phyloP scores from a whole-genome alignment of 164 flowering plant species.

The Chloranthus sessilifolius region DNA sequence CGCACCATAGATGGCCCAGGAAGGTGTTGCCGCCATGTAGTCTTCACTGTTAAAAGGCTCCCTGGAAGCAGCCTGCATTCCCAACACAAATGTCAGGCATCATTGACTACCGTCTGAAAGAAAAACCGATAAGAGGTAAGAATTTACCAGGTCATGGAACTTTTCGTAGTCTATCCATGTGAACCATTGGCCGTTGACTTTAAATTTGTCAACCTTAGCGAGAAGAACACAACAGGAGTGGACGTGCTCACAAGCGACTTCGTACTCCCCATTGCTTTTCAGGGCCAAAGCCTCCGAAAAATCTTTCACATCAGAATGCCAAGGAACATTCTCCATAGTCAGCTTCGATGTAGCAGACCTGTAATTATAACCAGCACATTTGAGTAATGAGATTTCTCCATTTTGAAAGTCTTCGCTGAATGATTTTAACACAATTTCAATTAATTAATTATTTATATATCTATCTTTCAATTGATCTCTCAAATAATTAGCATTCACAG shows the following conservation, averaged over 20 bases:
- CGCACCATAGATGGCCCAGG: conserved; percentile 97
- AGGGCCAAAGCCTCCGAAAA: conserved; percentile 85
- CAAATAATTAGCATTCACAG: too few relatives aligned
- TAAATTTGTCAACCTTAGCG: conserved; percentile 78
- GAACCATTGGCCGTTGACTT: conserved; percentile 78
- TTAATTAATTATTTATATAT: too few relatives aligned
- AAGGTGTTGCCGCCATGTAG: conserved; percentile 85
- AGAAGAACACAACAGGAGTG: conserved; percentile 99
- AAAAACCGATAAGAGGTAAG: not conserved
- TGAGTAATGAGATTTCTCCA: too few relatives aligned
- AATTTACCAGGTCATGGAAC: conserved; percentile 77
- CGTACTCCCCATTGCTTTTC: conserved; percentile 79
- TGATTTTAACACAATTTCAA: too few relatives aligned
- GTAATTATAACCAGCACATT: conserved; percentile 7
- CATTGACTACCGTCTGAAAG: not conserved
- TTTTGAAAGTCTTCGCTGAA: too few relatives aligned
- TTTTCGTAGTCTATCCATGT: conserved; percentile 99
- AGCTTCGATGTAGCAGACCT: conserved; percentile 95
- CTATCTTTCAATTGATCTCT: too few relatives aligned
- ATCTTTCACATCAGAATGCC: conserved; percentile 92
- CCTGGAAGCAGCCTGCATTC: conserved; percentile 74
- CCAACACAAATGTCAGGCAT: not conserved
- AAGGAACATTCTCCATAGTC: conserved; percentile 99
- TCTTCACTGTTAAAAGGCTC: conserved; percentile 70
- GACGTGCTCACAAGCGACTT: conserved; percentile 95